phyloP scores from a whole-genome alignment of 495 filamentous ascomycete species.

The Talaromyces borbonicus region DNA sequence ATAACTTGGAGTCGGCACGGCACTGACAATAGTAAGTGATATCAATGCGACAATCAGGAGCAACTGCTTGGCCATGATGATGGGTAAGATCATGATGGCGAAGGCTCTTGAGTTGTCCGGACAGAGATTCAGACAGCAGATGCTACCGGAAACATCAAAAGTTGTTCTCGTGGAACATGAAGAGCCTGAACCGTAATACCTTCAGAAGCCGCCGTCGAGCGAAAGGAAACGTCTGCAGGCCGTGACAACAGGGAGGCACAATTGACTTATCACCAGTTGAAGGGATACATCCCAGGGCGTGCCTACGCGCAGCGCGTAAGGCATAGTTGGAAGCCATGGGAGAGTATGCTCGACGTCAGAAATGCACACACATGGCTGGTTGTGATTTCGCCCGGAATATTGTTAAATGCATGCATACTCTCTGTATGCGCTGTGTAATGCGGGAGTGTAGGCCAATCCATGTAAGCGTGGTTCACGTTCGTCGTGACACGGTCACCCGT shows the following conservation, averaged over 20 bases:
- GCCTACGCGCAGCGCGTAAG: constrained; percentile 22
- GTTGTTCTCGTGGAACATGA: no score
- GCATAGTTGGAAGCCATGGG: constrained; percentile 35
- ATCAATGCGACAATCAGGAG: constrained; percentile 21
- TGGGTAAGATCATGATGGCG: neutral
- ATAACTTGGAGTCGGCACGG: constrained; percentile 45
- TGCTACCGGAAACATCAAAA: neutral
- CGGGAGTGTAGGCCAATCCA: no score
- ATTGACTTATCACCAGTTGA: constrained; percentile 1
- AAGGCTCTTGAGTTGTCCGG: constrained; percentile 1
- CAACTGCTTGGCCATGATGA: neutral
- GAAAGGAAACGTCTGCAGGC: neutral
- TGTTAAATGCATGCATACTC: constrained; percentile 19
- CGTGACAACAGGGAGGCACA: neutral
- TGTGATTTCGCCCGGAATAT: neutral
- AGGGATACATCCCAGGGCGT: neutral
- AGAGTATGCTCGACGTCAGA: constrained; percentile 38
- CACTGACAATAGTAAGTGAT: constrained; percentile 20
- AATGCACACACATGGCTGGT: constrained; percentile 29
- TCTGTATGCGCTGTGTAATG: no score
- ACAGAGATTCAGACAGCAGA: neutral
- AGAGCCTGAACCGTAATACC: no score
- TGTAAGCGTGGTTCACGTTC: constrained; percentile 14
- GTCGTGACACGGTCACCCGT: neutral
- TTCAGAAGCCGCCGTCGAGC: neutral